A percentile compares a stretch with the other conserved stretches of the same genome.
phyloP scores from a whole-genome alignment of 1,284 basidiomycete genomes.

The Sanghuangporus sanghuang region DNA sequence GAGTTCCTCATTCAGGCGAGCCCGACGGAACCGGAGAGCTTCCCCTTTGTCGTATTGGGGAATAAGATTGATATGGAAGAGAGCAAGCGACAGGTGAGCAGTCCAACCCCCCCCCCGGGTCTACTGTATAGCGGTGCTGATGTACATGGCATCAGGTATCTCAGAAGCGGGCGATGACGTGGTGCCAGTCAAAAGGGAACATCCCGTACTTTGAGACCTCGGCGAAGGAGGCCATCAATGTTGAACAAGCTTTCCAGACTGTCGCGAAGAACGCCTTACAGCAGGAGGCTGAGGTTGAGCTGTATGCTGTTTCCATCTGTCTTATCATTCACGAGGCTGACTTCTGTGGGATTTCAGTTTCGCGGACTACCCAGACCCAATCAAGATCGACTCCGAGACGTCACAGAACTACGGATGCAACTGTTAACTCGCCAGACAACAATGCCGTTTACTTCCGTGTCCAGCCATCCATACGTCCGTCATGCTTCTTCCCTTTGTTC shows the following conservation, averaged over 20 bases:
- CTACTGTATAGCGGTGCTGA: neutral
- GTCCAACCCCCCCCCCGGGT: neutral
- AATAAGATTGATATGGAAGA: conserved; percentile 99
- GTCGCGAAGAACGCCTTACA: conserved; percentile 98
- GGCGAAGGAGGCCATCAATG: conserved; percentile 99
- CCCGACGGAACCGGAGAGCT: conserved; percentile 98
- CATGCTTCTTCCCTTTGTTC: neutral
- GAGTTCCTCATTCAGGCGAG: conserved; percentile 98
- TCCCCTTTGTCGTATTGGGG: conserved; percentile 96
- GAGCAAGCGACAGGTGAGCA: conserved; percentile 89
- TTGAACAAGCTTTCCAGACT: conserved; percentile 99
- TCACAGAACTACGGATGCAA: conserved; percentile 91
- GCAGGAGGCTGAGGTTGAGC: conserved; percentile 94
- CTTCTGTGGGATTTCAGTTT: conserved; percentile 51
- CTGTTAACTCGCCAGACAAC: conserved; percentile 49
- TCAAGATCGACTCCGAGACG: conserved; percentile 92
- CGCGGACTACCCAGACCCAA: conserved; percentile 98
- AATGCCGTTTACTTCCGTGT: neutral
- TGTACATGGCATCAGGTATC: conserved; percentile 61
- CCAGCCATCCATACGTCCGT: neutral
- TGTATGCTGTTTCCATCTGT: conserved; percentile 52
- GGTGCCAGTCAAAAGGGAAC: conserved; percentile 99
- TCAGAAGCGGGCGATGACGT: conserved; percentile 99
- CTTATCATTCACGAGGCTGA: conserved; percentile 7
- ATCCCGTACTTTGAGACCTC: conserved; percentile 99